Evolutionary conservation across 441 rosid genomes (phyloP).

Genomic region (Populus tomentosa): DNA sequence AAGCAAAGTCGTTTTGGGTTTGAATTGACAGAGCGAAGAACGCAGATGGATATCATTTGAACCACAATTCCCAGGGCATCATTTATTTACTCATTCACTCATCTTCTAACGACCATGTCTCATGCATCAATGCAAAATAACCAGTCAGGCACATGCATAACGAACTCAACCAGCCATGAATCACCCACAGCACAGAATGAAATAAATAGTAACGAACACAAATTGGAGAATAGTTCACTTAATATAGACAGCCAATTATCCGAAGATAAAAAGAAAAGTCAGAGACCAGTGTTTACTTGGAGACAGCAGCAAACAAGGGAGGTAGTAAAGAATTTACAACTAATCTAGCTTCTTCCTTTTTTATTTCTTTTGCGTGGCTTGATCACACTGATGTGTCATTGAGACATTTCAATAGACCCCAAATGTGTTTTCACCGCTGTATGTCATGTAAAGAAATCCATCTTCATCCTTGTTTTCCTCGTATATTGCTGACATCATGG

Average conservation of each 20-base stretch:
- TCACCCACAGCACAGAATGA: neutral
- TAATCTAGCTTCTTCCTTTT: conserved; percentile 10
- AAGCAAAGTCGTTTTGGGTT: too few relatives aligned
- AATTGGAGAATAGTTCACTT: neutral
- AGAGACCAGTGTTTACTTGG: neutral
- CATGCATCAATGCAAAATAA: too few relatives aligned
- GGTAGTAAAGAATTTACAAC: conserved; percentile 30
- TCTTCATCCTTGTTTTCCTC: conserved; percentile 97
- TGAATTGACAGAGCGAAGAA: too few relatives aligned
- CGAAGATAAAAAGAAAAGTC: neutral
- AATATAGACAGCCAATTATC: neutral
- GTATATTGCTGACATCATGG: conserved; percentile 88
- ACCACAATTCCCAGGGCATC: neutral
- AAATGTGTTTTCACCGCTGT: conserved; percentile 96
- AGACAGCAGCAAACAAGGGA: neutral
- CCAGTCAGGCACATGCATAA: too few relatives aligned
- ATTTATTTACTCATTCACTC: neutral
- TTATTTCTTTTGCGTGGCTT: conserved; percentile 2
- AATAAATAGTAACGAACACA: neutral
- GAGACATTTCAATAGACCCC: conserved; percentile 38
- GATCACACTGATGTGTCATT: conserved; percentile 19
- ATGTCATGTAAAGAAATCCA: conserved; percentile 94
- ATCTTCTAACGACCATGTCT: neutral
- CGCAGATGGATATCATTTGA: neutral
- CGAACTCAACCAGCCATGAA: neutral